A percentile compares a stretch with the other conserved stretches of the same genome.
Evolutionary conservation across 441 rosid species (phyloP).

Genomic region (California macrophylla): DNA sequence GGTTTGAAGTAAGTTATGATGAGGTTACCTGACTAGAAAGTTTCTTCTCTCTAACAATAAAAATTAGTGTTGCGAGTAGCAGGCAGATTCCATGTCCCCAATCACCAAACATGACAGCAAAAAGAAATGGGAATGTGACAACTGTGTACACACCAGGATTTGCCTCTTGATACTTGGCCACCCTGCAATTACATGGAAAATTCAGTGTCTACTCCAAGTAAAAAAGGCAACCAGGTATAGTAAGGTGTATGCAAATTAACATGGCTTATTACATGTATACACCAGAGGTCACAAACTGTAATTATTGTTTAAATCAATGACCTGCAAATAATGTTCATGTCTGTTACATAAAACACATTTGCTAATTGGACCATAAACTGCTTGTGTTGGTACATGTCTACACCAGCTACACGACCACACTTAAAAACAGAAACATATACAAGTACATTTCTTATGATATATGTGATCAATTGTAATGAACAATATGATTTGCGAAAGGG

Average conservation of each 20-base stretch:
- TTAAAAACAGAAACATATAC: background rate
- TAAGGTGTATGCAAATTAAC: background rate
- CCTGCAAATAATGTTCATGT: background rate
- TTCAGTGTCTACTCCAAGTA: background rate
- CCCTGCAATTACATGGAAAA: constrained; percentile 38
- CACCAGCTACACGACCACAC: background rate
- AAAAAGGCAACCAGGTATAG: background rate
- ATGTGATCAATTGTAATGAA: background rate
- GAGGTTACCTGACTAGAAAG: constrained; percentile 65
- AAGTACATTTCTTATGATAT: background rate
- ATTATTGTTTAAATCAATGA: background rate
- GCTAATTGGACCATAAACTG: background rate
- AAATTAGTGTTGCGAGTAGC: constrained; percentile 54
- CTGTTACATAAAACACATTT: background rate
- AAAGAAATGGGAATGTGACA: constrained; percentile 88
- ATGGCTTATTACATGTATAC: background rate
- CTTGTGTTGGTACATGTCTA: background rate
- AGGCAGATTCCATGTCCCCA: constrained; percentile 98
- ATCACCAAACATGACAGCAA: constrained; percentile 98
- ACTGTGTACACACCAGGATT: constrained; percentile 84
- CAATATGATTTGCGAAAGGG: background rate
- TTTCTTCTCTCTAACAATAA: constrained; percentile 69
- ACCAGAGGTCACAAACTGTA: background rate
- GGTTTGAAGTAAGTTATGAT: background rate
- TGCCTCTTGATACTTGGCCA: constrained; percentile 91